phyloP scores from a whole-genome alignment of 208 protist species.

The Borovskyia barvae region DNA sequence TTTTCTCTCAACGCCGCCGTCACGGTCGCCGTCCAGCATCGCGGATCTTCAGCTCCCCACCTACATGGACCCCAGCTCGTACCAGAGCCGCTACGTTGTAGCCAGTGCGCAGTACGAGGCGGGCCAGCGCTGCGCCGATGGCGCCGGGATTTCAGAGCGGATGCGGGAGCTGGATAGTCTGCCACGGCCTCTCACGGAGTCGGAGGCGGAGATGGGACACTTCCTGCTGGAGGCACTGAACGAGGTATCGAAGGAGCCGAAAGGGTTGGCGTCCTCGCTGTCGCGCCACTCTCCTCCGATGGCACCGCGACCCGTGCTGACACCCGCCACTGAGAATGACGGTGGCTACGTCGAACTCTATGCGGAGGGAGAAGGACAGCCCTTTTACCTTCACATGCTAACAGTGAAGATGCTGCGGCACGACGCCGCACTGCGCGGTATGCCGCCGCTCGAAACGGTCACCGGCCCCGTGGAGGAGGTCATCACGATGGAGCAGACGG shows the following conservation, averaged over 20 bases:
- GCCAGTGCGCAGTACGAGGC: slow-evolving; percentile 50
- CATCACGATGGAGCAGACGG: slow-evolving; percentile 61
- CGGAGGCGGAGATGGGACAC: slow-evolving; percentile 45
- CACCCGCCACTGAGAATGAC: not conserved
- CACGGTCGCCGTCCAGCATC: not conserved
- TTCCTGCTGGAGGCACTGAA: slow-evolving; percentile 56
- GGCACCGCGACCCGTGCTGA: slow-evolving; percentile 10
- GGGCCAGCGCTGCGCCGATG: slow-evolving; percentile 46
- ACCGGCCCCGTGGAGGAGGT: slow-evolving; percentile 59
- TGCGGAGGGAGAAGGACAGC: slow-evolving; percentile 67
- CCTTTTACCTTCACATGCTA: slow-evolving; percentile 81
- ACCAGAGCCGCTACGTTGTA: slow-evolving; percentile 75
- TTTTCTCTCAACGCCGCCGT: slow-evolving; percentile 1
- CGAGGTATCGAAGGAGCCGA: slow-evolving; percentile 50
- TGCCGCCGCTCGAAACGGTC: slow-evolving; percentile 45
- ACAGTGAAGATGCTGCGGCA: slow-evolving; percentile 77
- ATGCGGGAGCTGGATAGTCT: slow-evolving; percentile 39
- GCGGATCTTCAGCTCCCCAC: slow-evolving; percentile 32
- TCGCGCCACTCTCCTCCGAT: slow-evolving; percentile 39
- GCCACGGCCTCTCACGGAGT: slow-evolving; percentile 44
- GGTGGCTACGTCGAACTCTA: slow-evolving; percentile 61
- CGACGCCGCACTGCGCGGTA: slow-evolving; percentile 55
- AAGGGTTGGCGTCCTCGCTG: slow-evolving; percentile 34
- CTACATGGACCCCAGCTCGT: slow-evolving; percentile 46
- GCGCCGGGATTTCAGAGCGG: slow-evolving; percentile 40